Base-by-base conservation (phyloP, 192 early-diverging fungal genomes). In the Borealophlyctis nickersoniae region DNA sequence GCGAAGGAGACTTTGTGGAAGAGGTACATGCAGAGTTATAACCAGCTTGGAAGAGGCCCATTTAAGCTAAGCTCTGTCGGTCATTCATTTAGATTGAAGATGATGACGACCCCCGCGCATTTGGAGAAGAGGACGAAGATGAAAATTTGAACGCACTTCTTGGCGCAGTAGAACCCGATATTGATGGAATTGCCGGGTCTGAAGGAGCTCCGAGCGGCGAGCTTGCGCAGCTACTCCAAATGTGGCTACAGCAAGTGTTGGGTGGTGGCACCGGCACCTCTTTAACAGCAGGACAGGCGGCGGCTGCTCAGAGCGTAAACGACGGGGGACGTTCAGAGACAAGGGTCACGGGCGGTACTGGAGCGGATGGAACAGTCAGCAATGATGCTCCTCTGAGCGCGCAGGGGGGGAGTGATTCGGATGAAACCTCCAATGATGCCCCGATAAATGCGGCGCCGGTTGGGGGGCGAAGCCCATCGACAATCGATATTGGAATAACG, bases 1-100 rank as follows among this genome's bases (percentile, higher is more conserved):
- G 92, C 62, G 73, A 85, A 62, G 72, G 77, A 49, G 84, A 89
- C 59, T 94, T 94, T 70, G 90, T 94, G n/a, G 90, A 94, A 76
- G 81, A 91, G 78, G 88, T 90, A 77, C 26, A 63, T 45, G 24
- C 9, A 26, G 26, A 22, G 36, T 19, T 62, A 45, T 36, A n/a
- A n/a, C n/a, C 45, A 55, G 13, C 19, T 26, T 19, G 19, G 7
- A 7, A 19, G 19, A 45, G 39, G 19, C 9, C 19, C 39, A 45
- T 7, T 45, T 19, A 13, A 19, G 19, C 39, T 45, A 45, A 45
- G 9, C 39, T 45, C 7, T 45, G 7, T 13, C 39, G 9, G 19
- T 19, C 39, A n/a, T n/a, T n/a, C n/a, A 9, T 14, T 59, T 33
- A 58, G 60, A 63, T 64, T 27, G 53, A 62, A 28, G 56, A 59